phyloP scores from a whole-genome alignment of 1,284 basidiomycete genomes.

The Coniferiporia weirii region DNA sequence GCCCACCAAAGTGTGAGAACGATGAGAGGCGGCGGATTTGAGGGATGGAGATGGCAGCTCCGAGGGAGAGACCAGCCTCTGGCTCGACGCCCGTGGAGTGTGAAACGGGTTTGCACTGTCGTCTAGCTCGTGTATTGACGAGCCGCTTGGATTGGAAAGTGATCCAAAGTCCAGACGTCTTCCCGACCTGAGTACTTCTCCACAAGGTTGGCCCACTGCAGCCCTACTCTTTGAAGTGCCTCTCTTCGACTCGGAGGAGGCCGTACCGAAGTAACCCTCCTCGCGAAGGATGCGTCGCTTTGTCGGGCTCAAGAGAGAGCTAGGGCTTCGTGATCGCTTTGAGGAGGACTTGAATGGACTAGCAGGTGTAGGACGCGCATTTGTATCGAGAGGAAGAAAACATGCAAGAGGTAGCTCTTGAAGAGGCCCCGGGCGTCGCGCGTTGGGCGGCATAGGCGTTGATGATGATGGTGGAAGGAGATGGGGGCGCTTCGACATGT shows the following conservation, averaged over 20 bases:
- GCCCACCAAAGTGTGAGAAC: neutral
- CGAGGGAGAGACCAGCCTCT: neutral
- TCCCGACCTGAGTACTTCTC: neutral
- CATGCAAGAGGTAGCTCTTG: constrained; percentile 52
- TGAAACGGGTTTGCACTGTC: neutral
- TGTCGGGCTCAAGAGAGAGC: constrained; percentile 54
- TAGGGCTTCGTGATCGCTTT: constrained; percentile 26
- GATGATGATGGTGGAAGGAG: constrained; percentile 10
- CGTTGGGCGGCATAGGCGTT: constrained; percentile 22
- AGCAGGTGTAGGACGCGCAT: constrained; percentile 16
- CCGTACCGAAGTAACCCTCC: constrained; percentile 44
- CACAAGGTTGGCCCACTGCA: neutral
- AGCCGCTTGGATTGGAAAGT: neutral
- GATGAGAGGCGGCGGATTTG: constrained; percentile 17
- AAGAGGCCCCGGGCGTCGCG: constrained; percentile 42
- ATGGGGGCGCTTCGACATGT: neutral
- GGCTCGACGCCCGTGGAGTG: neutral
- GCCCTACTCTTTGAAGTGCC: constrained; percentile 23
- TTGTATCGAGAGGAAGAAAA: constrained; percentile 37
- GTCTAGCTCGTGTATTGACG: neutral
- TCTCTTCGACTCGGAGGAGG: constrained; percentile 28
- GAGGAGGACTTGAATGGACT: constrained; percentile 22
- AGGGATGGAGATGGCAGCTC: constrained; percentile 25
- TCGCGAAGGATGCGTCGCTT: constrained; percentile 64
- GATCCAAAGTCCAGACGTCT: constrained; percentile 1